phyloP scores from a whole-genome alignment of 768 basidiomycete genomes.

The Multifurca ochricompacta region DNA sequence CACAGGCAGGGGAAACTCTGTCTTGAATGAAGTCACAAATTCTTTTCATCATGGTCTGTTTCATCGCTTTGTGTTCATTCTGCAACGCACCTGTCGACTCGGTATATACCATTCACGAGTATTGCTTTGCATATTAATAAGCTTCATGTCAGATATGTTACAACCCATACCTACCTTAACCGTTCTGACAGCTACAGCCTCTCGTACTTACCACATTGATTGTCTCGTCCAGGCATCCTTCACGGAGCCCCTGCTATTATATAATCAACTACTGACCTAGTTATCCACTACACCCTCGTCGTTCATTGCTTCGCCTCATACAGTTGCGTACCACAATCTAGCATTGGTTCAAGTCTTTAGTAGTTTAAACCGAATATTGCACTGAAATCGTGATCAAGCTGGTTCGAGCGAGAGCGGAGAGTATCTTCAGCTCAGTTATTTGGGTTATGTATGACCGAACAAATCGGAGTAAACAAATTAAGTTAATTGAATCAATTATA shows the following conservation, averaged over 20 bases:
- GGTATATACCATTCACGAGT: constrained; percentile 8
- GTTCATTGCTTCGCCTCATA: constrained; percentile 11
- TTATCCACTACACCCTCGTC: constrained; percentile 2
- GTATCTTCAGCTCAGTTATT: too few relatives aligned
- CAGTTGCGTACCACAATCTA: constrained; percentile 16
- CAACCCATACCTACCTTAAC: constrained; percentile 4
- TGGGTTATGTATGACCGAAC: not conserved
- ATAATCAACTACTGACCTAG: constrained; percentile 14
- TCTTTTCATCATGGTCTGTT: not conserved
- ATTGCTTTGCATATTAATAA: constrained; percentile 17
- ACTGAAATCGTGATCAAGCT: too few relatives aligned
- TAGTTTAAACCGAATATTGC: not conserved
- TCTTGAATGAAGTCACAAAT: not conserved
- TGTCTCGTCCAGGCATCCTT: not conserved
- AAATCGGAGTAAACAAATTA: constrained; percentile 17
- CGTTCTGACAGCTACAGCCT: constrained; percentile 2
- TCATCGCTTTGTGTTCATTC: constrained; percentile 8
- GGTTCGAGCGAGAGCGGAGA: too few relatives aligned
- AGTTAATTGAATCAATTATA: not conserved
- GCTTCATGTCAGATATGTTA: constrained; percentile 16
- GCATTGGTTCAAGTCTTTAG: constrained; percentile 5
- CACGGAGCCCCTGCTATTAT: constrained; percentile 12
- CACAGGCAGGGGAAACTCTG: constrained; percentile 15
- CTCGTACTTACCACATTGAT: constrained; percentile 10
- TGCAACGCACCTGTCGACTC: constrained; percentile 14